Conservation (phyloP, 2,329 filamentous ascomycete species). For the Apiospora phragmitis region DNA sequence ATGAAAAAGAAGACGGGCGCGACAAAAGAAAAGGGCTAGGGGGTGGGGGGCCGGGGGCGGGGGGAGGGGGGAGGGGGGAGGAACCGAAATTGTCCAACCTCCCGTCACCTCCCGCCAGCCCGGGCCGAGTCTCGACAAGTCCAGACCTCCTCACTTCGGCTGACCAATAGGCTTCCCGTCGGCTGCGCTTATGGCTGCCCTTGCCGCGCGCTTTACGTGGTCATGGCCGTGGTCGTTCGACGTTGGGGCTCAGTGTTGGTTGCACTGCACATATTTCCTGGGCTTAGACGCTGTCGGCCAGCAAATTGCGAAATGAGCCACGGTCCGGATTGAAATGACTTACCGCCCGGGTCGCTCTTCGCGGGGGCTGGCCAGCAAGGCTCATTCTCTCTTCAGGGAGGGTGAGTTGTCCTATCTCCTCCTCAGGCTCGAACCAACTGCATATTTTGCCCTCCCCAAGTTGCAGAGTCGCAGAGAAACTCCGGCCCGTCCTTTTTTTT, state of each 20-base stretch:
- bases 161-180: background rate
- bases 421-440: constrained; percentile 3
- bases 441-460: background rate
- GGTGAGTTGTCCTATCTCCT: background rate
- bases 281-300: background rate
- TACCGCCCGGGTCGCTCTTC: background rate
- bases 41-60: background rate
- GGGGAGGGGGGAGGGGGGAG: background rate
- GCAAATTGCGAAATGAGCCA: background rate
- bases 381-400: background rate
- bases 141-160: background rate
- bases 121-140: background rate
- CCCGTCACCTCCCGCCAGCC: background rate
- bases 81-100: background rate
- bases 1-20: background rate
- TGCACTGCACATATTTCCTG: background rate
- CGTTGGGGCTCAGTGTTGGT: background rate
- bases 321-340: background rate
- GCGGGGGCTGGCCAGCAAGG: background rate
- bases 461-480: background rate
- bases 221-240: background rate
- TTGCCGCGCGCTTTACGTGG: background rate
- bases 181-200: background rate
- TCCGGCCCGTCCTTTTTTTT: constrained; percentile 1
- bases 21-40: background rate